Percentiles rank a stretch among this genome's conserved stretches.
These are phyloP conservation scores for Porpolomopsis calyptriformis DNA, from an alignment of 768 basidiomycete genomes.

Conservation along the genomic window DNA sequence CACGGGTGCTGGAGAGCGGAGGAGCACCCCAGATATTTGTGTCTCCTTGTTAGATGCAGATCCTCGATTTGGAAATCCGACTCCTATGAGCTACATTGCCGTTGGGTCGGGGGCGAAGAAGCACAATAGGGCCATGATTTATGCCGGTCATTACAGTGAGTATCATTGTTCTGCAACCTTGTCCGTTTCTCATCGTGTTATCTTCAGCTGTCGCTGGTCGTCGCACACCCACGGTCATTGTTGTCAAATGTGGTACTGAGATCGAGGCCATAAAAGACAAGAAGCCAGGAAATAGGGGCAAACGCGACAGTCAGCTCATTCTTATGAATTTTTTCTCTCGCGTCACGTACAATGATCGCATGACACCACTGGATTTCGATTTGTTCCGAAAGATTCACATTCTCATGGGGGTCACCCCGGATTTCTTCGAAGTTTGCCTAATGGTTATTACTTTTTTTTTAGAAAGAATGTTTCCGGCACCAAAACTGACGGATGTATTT, in stretches of 20 bases:
- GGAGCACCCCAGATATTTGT: slow-evolving; percentile 93
- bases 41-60: slow-evolving; percentile 87
- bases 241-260: slow-evolving; percentile 96
- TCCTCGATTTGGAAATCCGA: slow-evolving; percentile 90
- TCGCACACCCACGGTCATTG: slow-evolving; percentile 84
- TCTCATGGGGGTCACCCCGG: slow-evolving; percentile 98
- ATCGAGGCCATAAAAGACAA: slow-evolving; percentile 69
- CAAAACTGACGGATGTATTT: not conserved
- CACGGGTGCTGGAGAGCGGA: slow-evolving; percentile 92
- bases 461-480: not conserved
- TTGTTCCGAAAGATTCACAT: slow-evolving; percentile 93
- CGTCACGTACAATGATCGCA: slow-evolving; percentile 98
- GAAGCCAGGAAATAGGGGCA: slow-evolving; percentile 97
- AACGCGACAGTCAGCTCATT: slow-evolving; percentile 96
- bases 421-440: slow-evolving; percentile 93
- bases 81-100: slow-evolving; percentile 86
- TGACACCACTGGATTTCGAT: slow-evolving; percentile 96
- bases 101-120: slow-evolving; percentile 85
- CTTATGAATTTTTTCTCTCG: slow-evolving; percentile 99
- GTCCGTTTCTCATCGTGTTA: slow-evolving; percentile 5
- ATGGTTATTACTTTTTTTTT: slow-evolving; percentile 61
- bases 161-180: slow-evolving; percentile 12
- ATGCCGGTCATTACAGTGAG: slow-evolving; percentile 98
- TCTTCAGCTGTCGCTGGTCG: slow-evolving; percentile 70
- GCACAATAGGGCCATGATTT: slow-evolving; percentile 94